Evolutionary conservation across 345 rosid genomes (phyloP), one percentile per base, ranked within the genome.

Genomic region (Syzygium aromaticum): DNA sequence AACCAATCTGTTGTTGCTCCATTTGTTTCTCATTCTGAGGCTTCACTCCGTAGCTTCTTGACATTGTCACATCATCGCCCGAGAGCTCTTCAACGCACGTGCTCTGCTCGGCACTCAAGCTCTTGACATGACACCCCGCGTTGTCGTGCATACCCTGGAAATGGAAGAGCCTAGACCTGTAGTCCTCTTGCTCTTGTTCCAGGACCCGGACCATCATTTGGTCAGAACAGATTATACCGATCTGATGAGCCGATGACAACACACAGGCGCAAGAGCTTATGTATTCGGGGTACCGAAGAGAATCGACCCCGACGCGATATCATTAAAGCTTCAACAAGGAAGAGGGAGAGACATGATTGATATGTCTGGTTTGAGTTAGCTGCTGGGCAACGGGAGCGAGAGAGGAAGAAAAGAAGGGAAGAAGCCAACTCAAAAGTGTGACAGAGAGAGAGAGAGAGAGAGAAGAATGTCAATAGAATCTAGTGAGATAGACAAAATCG

Each of bases 161-260:
- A 92, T 93, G 90, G 88, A 88, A 92, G 91, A 96, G 89, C 88
- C 94, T 94, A 46, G 96, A 92, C 92, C 85, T 92, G 40, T 84
- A 88, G 84, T 57, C 92, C 80, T 94, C 93, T 86, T 93, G 93
- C 83, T 88, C 96, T 89, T 93, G 95, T 67, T 94, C 96, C 19
- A 91, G 87, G 19, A 94, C 91, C 54, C 90, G 93, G 89, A 90
- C 95, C 96, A 94, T 94, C 16, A 30, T n/a, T n/a, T 51, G 52
- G 51, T 59, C 87, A 5, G 19, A 67, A 3, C 52, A 61, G 63
- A 25, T 38, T 73, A 33, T 30, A 38, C 49, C 33, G 7, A 40
- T 25, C 25, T 7, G 25, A 43, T 16, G 40, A 23, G 64, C 30
- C 38, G 8, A 51, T 84, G 23, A 73, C 28, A 52, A 51, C 84